A percentile compares a stretch with the other conserved stretches of the same genome.
phyloP scores from a whole-genome alignment of 2,329 filamentous ascomycete genomes.

The Neonectria coccinea region DNA sequence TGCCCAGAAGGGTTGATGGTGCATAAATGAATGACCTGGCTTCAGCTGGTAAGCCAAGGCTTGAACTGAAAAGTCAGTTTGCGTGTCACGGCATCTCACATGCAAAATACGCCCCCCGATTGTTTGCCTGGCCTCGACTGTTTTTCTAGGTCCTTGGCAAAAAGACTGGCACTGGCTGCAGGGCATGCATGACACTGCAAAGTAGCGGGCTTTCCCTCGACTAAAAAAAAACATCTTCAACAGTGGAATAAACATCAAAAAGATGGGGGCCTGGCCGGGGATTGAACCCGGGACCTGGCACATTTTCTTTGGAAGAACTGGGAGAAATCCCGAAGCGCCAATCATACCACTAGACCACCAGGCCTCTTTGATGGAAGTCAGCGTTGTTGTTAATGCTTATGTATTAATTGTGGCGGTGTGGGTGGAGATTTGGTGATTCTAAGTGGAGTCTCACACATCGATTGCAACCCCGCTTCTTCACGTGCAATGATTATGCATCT shows the following conservation, averaged over 20 bases:
- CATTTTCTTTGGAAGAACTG: conserved; percentile 19
- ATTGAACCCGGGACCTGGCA: conserved; percentile 34
- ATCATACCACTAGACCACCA: no score
- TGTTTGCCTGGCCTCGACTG: neutral
- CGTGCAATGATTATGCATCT: no score
- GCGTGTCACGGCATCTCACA: neutral
- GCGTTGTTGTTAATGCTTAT: no score
- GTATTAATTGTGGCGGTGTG: no score
- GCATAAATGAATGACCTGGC: neutral
- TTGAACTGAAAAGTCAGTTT: neutral
- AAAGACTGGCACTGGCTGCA: neutral
- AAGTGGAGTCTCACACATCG: no score
- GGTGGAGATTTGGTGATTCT: no score
- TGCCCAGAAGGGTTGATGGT: no score
- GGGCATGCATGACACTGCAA: neutral
- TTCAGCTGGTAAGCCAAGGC: neutral
- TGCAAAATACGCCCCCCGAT: neutral
- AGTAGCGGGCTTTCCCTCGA: neutral
- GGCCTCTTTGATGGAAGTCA: no score
- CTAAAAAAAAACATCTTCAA: no score
- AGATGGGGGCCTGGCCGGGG: conserved; percentile 24
- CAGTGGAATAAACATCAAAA: no score
- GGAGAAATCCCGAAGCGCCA: no score
- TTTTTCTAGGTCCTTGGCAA: neutral
- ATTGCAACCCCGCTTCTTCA: no score